A percentile compares a stretch with the other conserved stretches of the same genome.
phyloP scores from a whole-genome alignment of 1,139 yeast genomes.

The Keqinozyma sinolaborantium region DNA sequence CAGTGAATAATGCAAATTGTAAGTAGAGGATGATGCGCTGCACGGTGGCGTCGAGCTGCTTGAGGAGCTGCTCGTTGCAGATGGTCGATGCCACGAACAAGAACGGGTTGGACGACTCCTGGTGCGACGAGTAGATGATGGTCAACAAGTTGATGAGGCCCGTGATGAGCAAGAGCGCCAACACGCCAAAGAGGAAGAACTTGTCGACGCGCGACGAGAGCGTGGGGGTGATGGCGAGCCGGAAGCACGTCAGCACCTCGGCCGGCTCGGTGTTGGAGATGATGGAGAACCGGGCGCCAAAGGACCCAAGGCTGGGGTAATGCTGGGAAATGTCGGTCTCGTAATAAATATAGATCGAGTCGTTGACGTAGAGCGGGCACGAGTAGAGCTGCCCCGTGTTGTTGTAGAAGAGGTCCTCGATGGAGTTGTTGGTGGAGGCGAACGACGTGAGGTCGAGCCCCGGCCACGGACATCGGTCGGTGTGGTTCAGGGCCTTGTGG shows the following conservation, averaged over 20 bases:
- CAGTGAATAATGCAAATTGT: constrained; percentile 58
- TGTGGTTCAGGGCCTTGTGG: neutral
- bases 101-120: constrained; percentile 59
- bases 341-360: constrained; percentile 36
- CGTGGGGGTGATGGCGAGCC: constrained; percentile 49
- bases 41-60: constrained; percentile 55
- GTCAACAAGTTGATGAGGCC: constrained; percentile 40
- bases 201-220: constrained; percentile 26
- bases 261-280: constrained; percentile 34
- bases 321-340: constrained; percentile 33
- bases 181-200: constrained; percentile 37
- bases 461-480: too few species aligned
- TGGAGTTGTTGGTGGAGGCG: constrained; percentile 13
- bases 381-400: constrained; percentile 23
- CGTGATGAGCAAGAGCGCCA: constrained; percentile 39
- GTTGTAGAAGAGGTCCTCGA: constrained; percentile 22
- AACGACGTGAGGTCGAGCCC: constrained; percentile 3
- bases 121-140: constrained; percentile 53
- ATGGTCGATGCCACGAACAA: constrained; percentile 57
- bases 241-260: constrained; percentile 44
- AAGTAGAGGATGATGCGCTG: constrained; percentile 47
- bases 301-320: constrained; percentile 40
- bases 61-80: constrained; percentile 54
- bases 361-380: constrained; percentile 43
- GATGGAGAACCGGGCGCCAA: constrained; percentile 34